Evolutionary conservation across 1,284 basidiomycete genomes (phyloP), one percentile per base, ranked within the genome.

Genomic region (Rhodotorula sp.): DNA sequence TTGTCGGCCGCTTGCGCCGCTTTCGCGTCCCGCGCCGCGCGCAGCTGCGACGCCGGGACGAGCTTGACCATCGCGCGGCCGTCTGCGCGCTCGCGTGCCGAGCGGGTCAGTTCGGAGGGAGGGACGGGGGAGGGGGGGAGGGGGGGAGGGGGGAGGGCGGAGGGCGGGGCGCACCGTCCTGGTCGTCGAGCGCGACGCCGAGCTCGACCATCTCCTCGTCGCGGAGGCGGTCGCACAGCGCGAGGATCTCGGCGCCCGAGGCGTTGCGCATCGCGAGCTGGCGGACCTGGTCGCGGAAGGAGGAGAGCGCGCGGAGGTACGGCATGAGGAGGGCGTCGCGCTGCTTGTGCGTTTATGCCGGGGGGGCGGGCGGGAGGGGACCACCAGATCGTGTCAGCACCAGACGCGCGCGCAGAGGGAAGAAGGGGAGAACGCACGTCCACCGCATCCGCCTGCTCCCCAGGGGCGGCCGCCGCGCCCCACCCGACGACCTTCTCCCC

Each of bases 31-130:
- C 94, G 88, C 0, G 89, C 90, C 77, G 87, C 90, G 73, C 92
- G 88, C 48, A 99, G 85, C 72, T 93, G 88, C 12, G 88, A 88
- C 0, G 95, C 89, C 66, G 92, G 85, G 27, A 97, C 91, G 57
- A 99, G 85, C 83, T 99, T 99, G 76, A 98, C 91, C 56, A 99
- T 87, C 8, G 95, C 94, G 77, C 89, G 89, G n/a, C 94, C 94
- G 84, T 94, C 94, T 92, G 72, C 53, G 34, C 25, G 22, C 37
- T 69, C 15, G 19, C 36, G 10, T 27, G 7, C 8, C 5, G 21
- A 1, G 32, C 32, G 12, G 3, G 39, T 59, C 58, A 53, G 41
- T n/a, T n/a, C n/a, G n/a, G n/a, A n/a, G n/a, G n/a, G n/a, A 25
- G 2, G 51, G 36, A 22, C 61, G n/a, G 56, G 10, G 1, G 5